Base-by-base conservation (phyloP, 129 eudicot genomes). In the Flaveria brownii region DNA sequence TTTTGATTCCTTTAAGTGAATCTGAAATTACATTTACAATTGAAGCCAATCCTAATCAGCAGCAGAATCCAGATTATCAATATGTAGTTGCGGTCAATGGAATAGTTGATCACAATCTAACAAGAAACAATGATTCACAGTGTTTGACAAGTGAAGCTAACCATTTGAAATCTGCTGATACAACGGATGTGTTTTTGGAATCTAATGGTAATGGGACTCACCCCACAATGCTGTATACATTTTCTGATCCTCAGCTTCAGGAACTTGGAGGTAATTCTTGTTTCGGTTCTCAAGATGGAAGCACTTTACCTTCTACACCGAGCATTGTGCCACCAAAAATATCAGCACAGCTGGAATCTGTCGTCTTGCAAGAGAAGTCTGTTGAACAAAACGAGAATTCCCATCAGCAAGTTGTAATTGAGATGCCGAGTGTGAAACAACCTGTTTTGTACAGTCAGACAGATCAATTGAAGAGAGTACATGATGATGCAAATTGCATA, bases 21-120 rank as follows among this genome's bases (percentile, higher is more conserved):
- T 30, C 69, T 7, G 95, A 91, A n/a, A 79, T 82, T 52, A 82
- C 85, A 39, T 74, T 77, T 73, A 68, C 83, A 70, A 70, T 51
- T 41, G 88, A 84, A 52, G 68, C 72, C 56, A 83, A 84, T 70
- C 65, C 78, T 36, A 45, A 79, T 59, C 82, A 84, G 30, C 90
- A 81, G 43, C 67, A 52, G 57, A 86, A 88, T 73, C 74, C 74
- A 16, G 82, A 80, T 30, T 86, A 74, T 78, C 85, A 84, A 66
- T 88, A 88, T 79, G 88, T 88, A 63, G 83, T 81, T 59, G 88
- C 94, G 9, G 88, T 91, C 43, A 88, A 88, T 73, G 78, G 93
- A 26, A 84, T 86, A 30, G 69, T 63, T 30, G 69, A 63, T 63
- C 69, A 30, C 43, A 63, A 15, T 63, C 46, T 6, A 63, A 33